These are phyloP conservation scores for Schoenoplectus triqueter DNA, from an alignment of 202 grass and related monocot genomes.

Conservation along the genomic window DNA sequence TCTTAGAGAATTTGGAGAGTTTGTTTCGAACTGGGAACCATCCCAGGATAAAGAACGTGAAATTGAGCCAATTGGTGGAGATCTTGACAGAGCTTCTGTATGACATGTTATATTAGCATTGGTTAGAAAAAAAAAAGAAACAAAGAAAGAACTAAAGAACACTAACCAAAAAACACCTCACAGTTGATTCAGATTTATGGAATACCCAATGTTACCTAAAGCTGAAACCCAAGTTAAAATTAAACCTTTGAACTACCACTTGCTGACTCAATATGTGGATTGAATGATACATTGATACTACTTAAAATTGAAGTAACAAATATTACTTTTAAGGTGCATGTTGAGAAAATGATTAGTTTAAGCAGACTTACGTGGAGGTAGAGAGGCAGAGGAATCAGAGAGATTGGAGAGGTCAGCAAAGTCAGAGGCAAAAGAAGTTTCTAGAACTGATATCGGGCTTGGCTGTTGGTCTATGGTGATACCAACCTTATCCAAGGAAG, in stretches of 20 bases:
- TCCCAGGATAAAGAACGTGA: slow-evolving; percentile 74
- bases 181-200: neutral
- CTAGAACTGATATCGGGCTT: slow-evolving; percentile 86
- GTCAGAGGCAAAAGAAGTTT: slow-evolving; percentile 71
- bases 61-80: slow-evolving; percentile 78
- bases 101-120: slow-evolving; percentile 29
- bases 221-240: neutral
- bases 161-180: slow-evolving; percentile 16
- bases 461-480: slow-evolving; percentile 66
- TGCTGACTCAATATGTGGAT: neutral
- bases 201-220: neutral
- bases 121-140: slow-evolving; percentile 15
- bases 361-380: slow-evolving; percentile 60
- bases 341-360: neutral
- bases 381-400: slow-evolving; percentile 59
- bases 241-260: neutral
- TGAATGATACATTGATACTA: neutral
- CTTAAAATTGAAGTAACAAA: neutral
- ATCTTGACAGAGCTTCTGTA: slow-evolving; percentile 82
- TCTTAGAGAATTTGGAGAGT: slow-evolving; percentile 65
- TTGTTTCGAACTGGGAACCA: slow-evolving; percentile 57
- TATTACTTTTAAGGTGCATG: neutral
- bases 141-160: neutral
- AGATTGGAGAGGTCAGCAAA: slow-evolving; percentile 50
- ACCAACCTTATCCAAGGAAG: slow-evolving; percentile 48